Percentiles rank a stretch among this genome's conserved stretches.
phyloP scores from a whole-genome alignment of 306 rosid genomes.

The Prunus dulcis region DNA sequence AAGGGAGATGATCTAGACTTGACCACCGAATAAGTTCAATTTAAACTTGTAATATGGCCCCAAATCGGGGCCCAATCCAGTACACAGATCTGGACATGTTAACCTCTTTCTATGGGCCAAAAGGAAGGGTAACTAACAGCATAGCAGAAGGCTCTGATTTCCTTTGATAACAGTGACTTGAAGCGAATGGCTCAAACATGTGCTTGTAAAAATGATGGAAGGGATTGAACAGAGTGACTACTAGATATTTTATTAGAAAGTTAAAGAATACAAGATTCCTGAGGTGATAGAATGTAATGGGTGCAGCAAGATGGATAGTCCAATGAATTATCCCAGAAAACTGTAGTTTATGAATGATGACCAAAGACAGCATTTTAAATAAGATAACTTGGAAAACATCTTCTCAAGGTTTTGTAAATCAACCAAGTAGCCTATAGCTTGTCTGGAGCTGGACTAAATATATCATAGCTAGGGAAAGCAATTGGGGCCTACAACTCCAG shows the following conservation, averaged over 20 bases:
- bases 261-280: neutral
- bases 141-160: neutral
- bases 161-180: too few relatives aligned
- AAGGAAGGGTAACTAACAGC: neutral
- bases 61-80: conserved; percentile 1
- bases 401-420: neutral
- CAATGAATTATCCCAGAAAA: too few relatives aligned
- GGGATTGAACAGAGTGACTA: neutral
- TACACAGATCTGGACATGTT: neutral
- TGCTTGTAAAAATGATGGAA: too few relatives aligned
- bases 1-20: too few relatives aligned
- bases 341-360: neutral
- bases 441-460: neutral
- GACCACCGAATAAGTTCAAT: too few relatives aligned
- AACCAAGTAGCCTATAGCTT: neutral
- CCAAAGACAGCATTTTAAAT: neutral
- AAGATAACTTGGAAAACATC: neutral
- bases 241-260: neutral
- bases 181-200: neutral
- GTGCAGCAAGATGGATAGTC: neutral
- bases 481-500: too few relatives aligned
- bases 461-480: neutral
- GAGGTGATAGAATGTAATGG: neutral
- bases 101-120: neutral
- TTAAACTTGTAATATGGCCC: too few relatives aligned